A percentile compares a stretch with the other conserved stretches of the same genome.
These are phyloP conservation scores for Hypoxylon rickii DNA, from an alignment of 495 filamentous ascomycete species.

Conservation along the genomic window DNA sequence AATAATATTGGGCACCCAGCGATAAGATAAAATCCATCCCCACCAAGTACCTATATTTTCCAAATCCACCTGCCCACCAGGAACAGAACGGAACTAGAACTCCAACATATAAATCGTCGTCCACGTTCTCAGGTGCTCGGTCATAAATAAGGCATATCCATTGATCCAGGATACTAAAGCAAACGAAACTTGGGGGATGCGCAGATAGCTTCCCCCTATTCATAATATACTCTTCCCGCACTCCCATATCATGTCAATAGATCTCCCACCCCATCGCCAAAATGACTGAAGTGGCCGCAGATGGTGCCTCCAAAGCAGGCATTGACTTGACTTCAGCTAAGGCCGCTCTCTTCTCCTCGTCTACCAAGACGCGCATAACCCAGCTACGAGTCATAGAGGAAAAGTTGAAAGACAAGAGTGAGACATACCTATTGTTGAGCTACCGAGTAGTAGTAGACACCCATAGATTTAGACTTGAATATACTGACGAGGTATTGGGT, in stretches of 20 bases:
- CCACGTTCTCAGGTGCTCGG: too few relatives aligned
- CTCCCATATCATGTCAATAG: conserved; percentile 37
- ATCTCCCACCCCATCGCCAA: conserved; percentile 37
- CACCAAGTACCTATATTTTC: conserved; percentile 5
- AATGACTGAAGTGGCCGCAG: conserved; percentile 50
- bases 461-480: background rate
- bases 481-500: conserved; percentile 9
- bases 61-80: conserved; percentile 11
- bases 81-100: too few relatives aligned
- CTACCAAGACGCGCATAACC: conserved; percentile 49
- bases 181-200: background rate
- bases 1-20: too few relatives aligned
- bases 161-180: conserved; percentile 8
- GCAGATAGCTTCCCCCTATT: background rate
- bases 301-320: conserved; percentile 34
- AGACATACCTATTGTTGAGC: conserved; percentile 17
- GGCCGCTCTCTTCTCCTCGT: conserved; percentile 54
- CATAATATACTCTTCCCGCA: background rate
- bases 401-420: conserved; percentile 51
- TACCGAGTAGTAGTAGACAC: too few relatives aligned
- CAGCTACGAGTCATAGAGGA: conserved; percentile 53
- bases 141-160: too few relatives aligned
- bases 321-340: conserved; percentile 44
- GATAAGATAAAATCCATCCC: background rate
- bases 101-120: too few relatives aligned